phyloP scores from a whole-genome alignment of 176 grass and related monocot species.

The Ensete ventricosum region DNA sequence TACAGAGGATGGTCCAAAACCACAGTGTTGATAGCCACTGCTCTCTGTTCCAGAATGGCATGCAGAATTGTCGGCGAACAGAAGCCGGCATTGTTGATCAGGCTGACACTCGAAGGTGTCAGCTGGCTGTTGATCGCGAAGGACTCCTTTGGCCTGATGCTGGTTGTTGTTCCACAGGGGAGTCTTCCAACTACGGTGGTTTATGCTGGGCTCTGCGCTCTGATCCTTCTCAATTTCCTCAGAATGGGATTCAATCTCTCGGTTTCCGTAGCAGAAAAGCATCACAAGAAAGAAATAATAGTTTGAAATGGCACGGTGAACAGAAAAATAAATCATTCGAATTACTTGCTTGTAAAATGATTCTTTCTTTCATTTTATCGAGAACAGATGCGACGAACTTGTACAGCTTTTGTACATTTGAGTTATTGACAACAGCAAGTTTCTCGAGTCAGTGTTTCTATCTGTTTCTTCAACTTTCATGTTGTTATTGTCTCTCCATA shows the following conservation, averaged over 20 bases:
- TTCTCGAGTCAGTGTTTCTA: not conserved
- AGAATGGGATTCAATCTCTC: conserved; percentile 1
- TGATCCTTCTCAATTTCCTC: conserved; percentile 11
- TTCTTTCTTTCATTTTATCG: not conserved
- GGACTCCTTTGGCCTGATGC: conserved; percentile 58
- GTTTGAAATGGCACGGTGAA: not conserved
- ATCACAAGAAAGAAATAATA: not conserved
- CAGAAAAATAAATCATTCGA: not conserved
- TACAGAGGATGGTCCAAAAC: conserved; percentile 84
- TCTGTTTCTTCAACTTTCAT: not conserved
- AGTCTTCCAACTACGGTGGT: conserved; percentile 2
- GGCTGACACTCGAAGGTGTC: conserved; percentile 45
- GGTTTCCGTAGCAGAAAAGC: not conserved
- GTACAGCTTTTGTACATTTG: not conserved
- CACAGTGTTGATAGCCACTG: conserved; percentile 65
- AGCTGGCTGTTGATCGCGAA: conserved; percentile 63
- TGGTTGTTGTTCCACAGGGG: conserved; percentile 36
- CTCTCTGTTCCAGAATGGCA: conserved; percentile 79
- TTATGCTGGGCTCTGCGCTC: conserved; percentile 4
- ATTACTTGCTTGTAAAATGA: not conserved
- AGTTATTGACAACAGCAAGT: not conserved
- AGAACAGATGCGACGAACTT: not conserved
- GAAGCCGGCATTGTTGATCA: conserved; percentile 47
- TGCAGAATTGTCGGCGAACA: conserved; percentile 82
- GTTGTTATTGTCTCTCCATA: no score